Conservation (phyloP, 495 filamentous ascomycete genomes). For the Astrothelium subdiscretum region DNA sequence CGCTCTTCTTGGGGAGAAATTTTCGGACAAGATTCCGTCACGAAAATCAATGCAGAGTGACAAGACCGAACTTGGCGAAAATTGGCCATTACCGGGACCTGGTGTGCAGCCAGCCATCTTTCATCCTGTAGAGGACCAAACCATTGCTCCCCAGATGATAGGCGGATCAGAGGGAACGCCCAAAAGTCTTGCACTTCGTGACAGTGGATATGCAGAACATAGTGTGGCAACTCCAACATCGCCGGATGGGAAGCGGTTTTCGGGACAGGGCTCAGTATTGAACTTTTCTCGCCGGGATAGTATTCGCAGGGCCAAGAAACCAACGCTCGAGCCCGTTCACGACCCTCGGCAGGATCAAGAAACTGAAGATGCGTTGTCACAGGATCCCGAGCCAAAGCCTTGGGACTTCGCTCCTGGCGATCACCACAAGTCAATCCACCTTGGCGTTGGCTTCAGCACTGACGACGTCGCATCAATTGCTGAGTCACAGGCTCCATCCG, state of each 20-base stretch:
- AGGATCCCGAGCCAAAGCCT: not conserved
- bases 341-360: not conserved
- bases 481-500: constrained; percentile 14
- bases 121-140: not conserved
- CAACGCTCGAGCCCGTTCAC: not conserved
- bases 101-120: not conserved
- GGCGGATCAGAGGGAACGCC: not conserved
- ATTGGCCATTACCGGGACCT: not conserved
- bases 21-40: not conserved
- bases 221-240: not conserved
- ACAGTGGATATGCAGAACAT: not conserved
- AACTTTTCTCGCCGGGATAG: constrained; percentile 1
- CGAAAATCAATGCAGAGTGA: not conserved
- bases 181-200: not conserved
- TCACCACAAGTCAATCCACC: not conserved
- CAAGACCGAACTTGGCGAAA: not conserved
- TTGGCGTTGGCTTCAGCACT: not conserved
- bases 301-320: not conserved
- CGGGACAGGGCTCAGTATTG: not conserved
- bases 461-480: not conserved
- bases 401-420: not conserved
- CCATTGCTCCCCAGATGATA: not conserved
- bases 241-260: not conserved
- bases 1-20: not conserved
- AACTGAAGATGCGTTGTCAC: not conserved